These are phyloP conservation scores for Tuber indicum DNA, from an alignment of 495 filamentous ascomycete species.

Conservation along the genomic window DNA sequence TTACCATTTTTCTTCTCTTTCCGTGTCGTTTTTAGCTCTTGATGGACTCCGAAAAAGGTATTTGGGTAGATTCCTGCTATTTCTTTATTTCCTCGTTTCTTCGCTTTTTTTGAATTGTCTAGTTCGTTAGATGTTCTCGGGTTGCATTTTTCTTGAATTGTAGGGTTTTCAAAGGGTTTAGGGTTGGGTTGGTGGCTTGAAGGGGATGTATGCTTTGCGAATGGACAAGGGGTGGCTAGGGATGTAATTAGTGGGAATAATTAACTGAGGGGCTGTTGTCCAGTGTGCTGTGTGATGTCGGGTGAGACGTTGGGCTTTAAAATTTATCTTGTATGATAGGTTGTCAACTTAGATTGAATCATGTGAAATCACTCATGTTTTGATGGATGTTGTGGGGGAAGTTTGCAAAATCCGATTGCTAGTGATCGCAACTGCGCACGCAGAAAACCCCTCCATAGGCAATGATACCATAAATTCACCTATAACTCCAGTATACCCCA, in stretches of 20 bases:
- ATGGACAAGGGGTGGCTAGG: background rate
- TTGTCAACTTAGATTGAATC: background rate
- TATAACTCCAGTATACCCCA: background rate
- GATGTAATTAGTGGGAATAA: background rate
- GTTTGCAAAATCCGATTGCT: background rate
- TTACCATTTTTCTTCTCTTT: background rate
- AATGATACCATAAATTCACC: background rate
- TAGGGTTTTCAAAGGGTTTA: background rate
- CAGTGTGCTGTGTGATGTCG: background rate
- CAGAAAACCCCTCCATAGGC: background rate
- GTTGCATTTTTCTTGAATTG: background rate
- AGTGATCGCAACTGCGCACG: background rate
- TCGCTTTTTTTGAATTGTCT: background rate
- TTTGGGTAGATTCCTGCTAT: slow-evolving; percentile 6
- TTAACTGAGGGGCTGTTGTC: background rate
- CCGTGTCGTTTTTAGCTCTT: slow-evolving; percentile 3
- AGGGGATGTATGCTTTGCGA: background rate
- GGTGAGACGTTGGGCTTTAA: background rate
- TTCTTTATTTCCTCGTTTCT: background rate
- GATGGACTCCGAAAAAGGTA: background rate
- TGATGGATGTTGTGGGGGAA: background rate
- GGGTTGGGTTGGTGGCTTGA: background rate
- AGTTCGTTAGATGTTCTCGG: slow-evolving; percentile 1
- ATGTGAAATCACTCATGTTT: background rate
- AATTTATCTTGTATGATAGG: background rate